Conservation (phyloP, 1,284 basidiomycete genomes). For the Microbotryum lychnidis-dioicae region DNA sequence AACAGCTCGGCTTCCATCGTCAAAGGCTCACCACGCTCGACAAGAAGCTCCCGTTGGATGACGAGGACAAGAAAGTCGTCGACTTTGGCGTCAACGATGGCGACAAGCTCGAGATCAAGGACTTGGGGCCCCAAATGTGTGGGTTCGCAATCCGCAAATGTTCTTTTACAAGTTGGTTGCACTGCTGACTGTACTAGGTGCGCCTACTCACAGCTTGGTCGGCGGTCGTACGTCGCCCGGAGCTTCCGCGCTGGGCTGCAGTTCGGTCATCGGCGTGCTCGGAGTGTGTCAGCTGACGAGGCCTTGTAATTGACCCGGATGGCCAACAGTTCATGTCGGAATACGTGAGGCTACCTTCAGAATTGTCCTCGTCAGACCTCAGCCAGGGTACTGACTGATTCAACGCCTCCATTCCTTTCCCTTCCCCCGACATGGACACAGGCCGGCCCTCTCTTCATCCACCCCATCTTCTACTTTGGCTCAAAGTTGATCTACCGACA, state of each 20-base stretch:
- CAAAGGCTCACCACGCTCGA: constrained; percentile 63
- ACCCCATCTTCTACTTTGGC: constrained; percentile 75
- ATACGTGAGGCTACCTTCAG: constrained; percentile 55
- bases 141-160: background rate
- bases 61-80: constrained; percentile 52
- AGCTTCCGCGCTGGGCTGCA: background rate
- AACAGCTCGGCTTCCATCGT: constrained; percentile 8
- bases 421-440: constrained; percentile 37
- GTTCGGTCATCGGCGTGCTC: background rate
- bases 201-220: constrained; percentile 49
- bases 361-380: background rate
- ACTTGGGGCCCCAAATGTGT: constrained; percentile 75
- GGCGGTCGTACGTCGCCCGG: constrained; percentile 47
- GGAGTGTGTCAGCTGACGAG: background rate
- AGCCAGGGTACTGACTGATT: background rate
- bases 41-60: constrained; percentile 54
- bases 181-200: background rate
- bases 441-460: constrained; percentile 83
- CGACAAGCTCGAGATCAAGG: constrained; percentile 65
- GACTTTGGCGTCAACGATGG: constrained; percentile 53
- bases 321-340: constrained; percentile 58
- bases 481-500: constrained; percentile 56
- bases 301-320: background rate
- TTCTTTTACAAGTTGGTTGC: no score
- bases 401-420: no score